Evolutionary conservation across 2,329 filamentous ascomycete species (phyloP).

Genomic region (Neodidymelliopsis sp.): DNA sequence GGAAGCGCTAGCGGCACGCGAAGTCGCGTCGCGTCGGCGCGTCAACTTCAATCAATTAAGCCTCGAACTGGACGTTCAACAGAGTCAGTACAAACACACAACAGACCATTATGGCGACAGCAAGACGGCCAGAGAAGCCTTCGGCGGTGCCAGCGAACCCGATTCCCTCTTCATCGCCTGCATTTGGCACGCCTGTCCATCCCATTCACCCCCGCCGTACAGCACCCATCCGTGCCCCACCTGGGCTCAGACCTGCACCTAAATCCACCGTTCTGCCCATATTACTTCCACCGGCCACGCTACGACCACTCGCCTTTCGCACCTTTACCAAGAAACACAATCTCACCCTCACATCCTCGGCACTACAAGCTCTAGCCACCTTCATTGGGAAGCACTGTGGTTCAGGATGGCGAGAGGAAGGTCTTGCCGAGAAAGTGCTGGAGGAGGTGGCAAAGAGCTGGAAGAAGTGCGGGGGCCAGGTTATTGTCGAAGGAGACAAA

Average conservation of each 20-base stretch:
- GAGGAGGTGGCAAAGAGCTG: conserved; percentile 91
- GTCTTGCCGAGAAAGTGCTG: conserved; percentile 87
- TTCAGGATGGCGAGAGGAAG: conserved; percentile 95
- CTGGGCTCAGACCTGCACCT: conserved; percentile 58
- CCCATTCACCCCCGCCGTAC: conserved; percentile 68
- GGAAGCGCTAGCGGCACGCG: conserved; percentile 3
- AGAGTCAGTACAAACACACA: not conserved
- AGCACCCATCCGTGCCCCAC: conserved; percentile 54
- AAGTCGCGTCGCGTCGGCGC: conserved; percentile 14
- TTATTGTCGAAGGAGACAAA: conserved; percentile 84
- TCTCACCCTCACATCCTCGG: conserved; percentile 86
- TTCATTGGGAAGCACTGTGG: conserved; percentile 96
- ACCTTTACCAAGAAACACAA: conserved; percentile 98
- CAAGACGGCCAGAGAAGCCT: conserved; percentile 42
- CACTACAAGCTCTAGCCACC: conserved; percentile 80
- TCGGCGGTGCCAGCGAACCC: conserved; percentile 56
- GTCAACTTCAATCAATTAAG: conserved; percentile 7
- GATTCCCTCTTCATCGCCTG: conserved; percentile 87
- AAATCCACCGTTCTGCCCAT: conserved; percentile 80
- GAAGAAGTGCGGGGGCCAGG: conserved; percentile 87
- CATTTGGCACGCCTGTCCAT: conserved; percentile 85
- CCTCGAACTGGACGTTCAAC: not conserved
- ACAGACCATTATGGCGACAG: conserved; percentile 35
- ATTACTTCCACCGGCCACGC: conserved; percentile 82
- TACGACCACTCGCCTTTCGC: conserved; percentile 90